Conservation (phyloP, 2,329 filamentous ascomycete genomes). For the Cryphonectria carpinicola region DNA sequence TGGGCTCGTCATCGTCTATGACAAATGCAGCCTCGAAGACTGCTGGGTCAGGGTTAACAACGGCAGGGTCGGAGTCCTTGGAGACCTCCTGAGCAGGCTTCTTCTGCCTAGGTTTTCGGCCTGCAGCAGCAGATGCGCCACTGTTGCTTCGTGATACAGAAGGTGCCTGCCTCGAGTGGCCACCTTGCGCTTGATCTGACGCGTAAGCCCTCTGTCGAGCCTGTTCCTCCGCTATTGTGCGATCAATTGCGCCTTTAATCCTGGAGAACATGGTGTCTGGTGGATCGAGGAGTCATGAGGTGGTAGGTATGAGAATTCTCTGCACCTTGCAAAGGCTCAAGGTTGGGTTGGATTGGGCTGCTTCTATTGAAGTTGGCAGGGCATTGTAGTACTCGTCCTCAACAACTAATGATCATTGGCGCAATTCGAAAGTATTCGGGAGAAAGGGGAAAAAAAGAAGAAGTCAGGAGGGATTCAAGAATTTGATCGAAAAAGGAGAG, state of each 20-base stretch:
- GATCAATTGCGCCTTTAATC: constrained; percentile 83
- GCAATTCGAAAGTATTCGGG: background rate
- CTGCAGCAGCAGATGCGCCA: constrained; percentile 39
- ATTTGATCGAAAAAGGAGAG: background rate
- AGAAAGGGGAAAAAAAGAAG: background rate
- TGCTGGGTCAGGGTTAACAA: constrained; percentile 74
- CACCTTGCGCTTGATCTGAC: constrained; percentile 41
- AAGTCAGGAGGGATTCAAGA: background rate
- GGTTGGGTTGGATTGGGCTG: background rate
- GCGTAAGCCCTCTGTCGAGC: constrained; percentile 68
- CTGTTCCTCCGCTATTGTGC: constrained; percentile 89
- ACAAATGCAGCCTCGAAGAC: constrained; percentile 88
- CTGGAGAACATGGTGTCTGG: constrained; percentile 53
- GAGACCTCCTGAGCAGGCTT: constrained; percentile 44
- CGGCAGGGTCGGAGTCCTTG: constrained; percentile 38
- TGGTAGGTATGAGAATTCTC: background rate
- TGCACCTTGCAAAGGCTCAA: background rate
- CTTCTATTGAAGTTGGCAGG: background rate
- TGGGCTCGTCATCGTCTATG: constrained; percentile 76
- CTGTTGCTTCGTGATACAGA: constrained; percentile 45
- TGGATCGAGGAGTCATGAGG: background rate
- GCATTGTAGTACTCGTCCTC: constrained; percentile 7
- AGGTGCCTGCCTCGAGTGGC: constrained; percentile 46
- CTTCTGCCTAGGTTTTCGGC: constrained; percentile 44
- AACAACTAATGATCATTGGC: background rate